These are phyloP conservation scores for Trichoderma sp. DNA, from an alignment of 2,329 filamentous ascomycete genomes.

Conservation along the genomic window DNA sequence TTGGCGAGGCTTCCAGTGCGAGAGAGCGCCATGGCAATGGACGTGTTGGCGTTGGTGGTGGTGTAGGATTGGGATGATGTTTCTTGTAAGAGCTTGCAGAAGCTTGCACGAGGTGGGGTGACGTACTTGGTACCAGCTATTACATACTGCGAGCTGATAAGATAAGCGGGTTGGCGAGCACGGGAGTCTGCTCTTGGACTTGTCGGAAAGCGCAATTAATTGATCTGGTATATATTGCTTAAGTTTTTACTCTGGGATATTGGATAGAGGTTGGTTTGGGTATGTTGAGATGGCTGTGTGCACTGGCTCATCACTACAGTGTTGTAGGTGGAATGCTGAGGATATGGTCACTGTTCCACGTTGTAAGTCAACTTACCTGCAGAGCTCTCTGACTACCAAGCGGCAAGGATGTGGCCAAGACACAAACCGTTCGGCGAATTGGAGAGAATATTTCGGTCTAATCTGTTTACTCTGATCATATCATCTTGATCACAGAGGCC, in stretches of 20 bases:
- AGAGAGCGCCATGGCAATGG: slow-evolving; percentile 1
- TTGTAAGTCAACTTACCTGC: neutral
- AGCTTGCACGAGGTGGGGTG: slow-evolving; percentile 18
- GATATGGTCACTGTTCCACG: neutral
- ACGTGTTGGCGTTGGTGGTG: neutral
- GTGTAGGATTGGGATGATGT: neutral
- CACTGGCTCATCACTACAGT: neutral
- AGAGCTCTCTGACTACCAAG: neutral
- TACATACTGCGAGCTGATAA: slow-evolving; percentile 9
- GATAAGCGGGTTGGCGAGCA: neutral
- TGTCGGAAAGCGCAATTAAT: neutral
- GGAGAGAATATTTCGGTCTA: neutral
- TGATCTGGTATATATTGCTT: neutral
- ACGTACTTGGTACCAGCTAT: neutral
- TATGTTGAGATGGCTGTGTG: neutral
- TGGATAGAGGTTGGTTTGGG: neutral
- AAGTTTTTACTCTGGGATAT: neutral
- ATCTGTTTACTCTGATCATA: neutral
- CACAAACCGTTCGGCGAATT: neutral
- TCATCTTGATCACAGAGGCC: neutral
- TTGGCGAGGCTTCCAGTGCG: slow-evolving; percentile 17
- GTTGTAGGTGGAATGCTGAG: neutral
- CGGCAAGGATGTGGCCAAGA: neutral
- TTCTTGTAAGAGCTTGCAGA: slow-evolving; percentile 1
- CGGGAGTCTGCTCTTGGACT: neutral